phyloP scores from a whole-genome alignment of 768 basidiomycete species.

The Austroboletus festivus region DNA sequence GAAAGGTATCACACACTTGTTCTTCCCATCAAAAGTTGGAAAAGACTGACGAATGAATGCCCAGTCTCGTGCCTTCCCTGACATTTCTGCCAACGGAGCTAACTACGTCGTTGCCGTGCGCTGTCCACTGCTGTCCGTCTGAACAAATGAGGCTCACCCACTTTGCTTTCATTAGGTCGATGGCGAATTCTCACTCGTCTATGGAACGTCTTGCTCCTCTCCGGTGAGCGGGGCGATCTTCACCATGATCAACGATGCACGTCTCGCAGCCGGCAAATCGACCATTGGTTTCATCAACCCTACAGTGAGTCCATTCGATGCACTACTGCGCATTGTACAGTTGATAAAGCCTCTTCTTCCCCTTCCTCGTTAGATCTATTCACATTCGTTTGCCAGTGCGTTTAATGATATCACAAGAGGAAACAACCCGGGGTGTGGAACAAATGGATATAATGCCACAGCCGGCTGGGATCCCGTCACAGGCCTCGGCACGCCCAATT shows the following conservation, averaged over 20 bases:
- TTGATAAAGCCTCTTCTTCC: neutral
- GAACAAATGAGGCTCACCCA: neutral
- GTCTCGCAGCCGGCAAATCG: constrained; percentile 29
- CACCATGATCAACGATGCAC: constrained; percentile 37
- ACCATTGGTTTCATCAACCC: constrained; percentile 46
- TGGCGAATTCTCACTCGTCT: constrained; percentile 32
- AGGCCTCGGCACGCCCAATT: constrained; percentile 43
- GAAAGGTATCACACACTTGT: constrained; percentile 7
- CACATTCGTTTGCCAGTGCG: constrained; percentile 7
- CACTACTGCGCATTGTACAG: too few species aligned
- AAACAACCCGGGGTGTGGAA: constrained; percentile 28
- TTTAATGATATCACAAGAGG: constrained; percentile 24
- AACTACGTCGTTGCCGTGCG: constrained; percentile 24
- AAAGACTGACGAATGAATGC: constrained; percentile 32
- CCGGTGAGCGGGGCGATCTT: constrained; percentile 33
- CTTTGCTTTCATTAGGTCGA: constrained; percentile 26
- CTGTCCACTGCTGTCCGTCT: neutral
- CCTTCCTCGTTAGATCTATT: constrained; percentile 14
- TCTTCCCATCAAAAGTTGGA: constrained; percentile 18
- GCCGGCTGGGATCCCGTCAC: constrained; percentile 34
- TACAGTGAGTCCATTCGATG: constrained; percentile 36
- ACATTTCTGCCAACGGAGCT: constrained; percentile 37
- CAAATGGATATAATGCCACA: constrained; percentile 24
- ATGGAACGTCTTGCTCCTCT: constrained; percentile 34
- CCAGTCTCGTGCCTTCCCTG: constrained; percentile 37